These are phyloP conservation scores for Plasmodium adleri DNA, from an alignment of 169 alveolate species.

Conservation along the genomic window DNA sequence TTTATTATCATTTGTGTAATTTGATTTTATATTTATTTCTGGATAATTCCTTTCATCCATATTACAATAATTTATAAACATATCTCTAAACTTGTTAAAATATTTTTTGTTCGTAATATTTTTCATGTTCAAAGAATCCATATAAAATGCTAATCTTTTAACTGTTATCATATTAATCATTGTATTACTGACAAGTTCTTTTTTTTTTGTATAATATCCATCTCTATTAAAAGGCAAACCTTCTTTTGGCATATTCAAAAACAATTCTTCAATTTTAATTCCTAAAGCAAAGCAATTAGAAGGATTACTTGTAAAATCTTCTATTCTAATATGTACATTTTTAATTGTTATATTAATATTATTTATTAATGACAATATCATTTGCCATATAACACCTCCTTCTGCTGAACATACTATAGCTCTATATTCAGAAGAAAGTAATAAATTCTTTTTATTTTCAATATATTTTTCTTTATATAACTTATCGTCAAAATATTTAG, in stretches of 20 bases:
- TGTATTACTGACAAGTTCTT: constrained; percentile 64
- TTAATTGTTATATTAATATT: constrained; percentile 66
- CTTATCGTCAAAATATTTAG: constrained; percentile 73
- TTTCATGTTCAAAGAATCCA: constrained; percentile 71
- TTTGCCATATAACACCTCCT: constrained; percentile 79
- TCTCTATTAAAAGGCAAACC: constrained; percentile 73
- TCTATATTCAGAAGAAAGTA: constrained; percentile 75
- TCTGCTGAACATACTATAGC: constrained; percentile 71
- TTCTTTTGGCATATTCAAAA: constrained; percentile 71
- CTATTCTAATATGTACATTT: constrained; percentile 74
- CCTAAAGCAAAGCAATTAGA: constrained; percentile 70
- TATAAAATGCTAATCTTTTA: constrained; percentile 64
- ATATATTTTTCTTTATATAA: constrained; percentile 75
- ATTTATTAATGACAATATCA: constrained; percentile 67
- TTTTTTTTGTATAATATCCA: constrained; percentile 74
- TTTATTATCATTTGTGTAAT: too few species aligned
- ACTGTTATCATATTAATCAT: constrained; percentile 77
- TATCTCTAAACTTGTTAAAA: constrained; percentile 9
- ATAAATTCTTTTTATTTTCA: constrained; percentile 52
- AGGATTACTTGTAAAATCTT: constrained; percentile 74
- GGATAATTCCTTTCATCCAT: too few species aligned
- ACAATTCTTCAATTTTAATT: constrained; percentile 62
- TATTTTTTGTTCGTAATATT: constrained; percentile 51
- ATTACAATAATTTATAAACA: constrained; percentile 17
- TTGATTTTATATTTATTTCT: too few species aligned